Base-by-base conservation (phyloP, 441 rosid species). In the Populus hybrid region DNA sequence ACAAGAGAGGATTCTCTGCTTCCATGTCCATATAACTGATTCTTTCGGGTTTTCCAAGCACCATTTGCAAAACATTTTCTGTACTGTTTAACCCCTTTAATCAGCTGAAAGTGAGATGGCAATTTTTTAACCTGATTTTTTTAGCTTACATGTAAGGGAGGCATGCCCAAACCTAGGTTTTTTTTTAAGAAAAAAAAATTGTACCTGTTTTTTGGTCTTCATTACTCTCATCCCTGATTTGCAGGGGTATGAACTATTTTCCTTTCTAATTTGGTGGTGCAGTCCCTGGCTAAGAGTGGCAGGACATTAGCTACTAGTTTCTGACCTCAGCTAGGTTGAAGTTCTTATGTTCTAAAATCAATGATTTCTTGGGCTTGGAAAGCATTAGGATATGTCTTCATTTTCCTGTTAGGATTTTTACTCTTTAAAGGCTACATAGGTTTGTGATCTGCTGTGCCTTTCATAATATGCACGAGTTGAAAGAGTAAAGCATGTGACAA, bases 21-120 rank as follows among this genome's bases (percentile, higher is more conserved):
- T 86, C 90, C 85, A 83, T 82, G 87, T 82, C 80, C 85, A 83
- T 88, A 82, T 89, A 83, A 73, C 87, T 88, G 89, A 74, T 81
- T 71, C 76, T 82, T 85, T 83, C 91, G 86, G 90, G 93, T 89
- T 85, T 82, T 80, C 84, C 79, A 80, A 85, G 75, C 79, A 82
- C 82, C 75, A 78, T 68, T 78, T 82, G 77, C 74, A 68, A 67
- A 75, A 78, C 24, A 57, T 28, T 71, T 19, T 63, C 69, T n/a
- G 42, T 46, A 21, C 63, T 68, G 63, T 12, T 21, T 67, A 50
- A 82, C 71, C 75, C 81, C 59, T 57, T 76, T 82, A 21, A 71
- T 76, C 79, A 73, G 80, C 72, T 73, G 76, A 75, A 75, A 69
- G 67, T 65, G 67, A 63, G 77, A 69, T 74, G 68, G 34, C 72